Conservation (phyloP, 257 asterid genomes). For the Perilla frutescens region DNA sequence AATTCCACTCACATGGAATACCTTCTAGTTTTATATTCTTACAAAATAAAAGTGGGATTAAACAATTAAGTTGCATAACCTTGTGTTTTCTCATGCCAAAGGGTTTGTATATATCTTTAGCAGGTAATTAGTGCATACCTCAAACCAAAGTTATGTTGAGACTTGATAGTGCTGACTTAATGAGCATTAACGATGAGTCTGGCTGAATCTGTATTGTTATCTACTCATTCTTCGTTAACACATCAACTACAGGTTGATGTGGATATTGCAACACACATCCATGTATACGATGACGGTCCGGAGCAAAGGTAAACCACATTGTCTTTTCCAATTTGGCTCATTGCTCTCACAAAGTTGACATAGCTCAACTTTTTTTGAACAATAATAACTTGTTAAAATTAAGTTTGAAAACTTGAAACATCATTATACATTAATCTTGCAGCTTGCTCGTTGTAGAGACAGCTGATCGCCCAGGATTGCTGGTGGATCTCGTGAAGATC, state of each 20-base stretch:
- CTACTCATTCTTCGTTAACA: slow-evolving; percentile 25
- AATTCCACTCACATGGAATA: no score
- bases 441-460: slow-evolving; percentile 87
- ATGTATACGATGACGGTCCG: slow-evolving; percentile 67
- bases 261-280: slow-evolving; percentile 72
- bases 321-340: slow-evolving; percentile 5
- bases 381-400: background rate
- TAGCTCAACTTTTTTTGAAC: slow-evolving; percentile 1
- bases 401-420: slow-evolving; percentile 16
- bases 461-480: slow-evolving; percentile 90
- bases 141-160: no score
- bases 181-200: background rate
- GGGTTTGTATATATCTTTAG: no score
- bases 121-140: no score
- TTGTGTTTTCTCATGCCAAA: no score
- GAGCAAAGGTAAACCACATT: slow-evolving; percentile 56
- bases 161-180: background rate
- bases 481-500: slow-evolving; percentile 92
- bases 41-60: no score
- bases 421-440: slow-evolving; percentile 39
- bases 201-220: slow-evolving; percentile 2
- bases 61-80: no score
- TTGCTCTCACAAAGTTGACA: background rate
- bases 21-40: no score
- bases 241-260: slow-evolving; percentile 66